These are phyloP conservation scores for Peribolospora kevripleyi DNA, from an alignment of 768 basidiomycete genomes.

Conservation along the genomic window DNA sequence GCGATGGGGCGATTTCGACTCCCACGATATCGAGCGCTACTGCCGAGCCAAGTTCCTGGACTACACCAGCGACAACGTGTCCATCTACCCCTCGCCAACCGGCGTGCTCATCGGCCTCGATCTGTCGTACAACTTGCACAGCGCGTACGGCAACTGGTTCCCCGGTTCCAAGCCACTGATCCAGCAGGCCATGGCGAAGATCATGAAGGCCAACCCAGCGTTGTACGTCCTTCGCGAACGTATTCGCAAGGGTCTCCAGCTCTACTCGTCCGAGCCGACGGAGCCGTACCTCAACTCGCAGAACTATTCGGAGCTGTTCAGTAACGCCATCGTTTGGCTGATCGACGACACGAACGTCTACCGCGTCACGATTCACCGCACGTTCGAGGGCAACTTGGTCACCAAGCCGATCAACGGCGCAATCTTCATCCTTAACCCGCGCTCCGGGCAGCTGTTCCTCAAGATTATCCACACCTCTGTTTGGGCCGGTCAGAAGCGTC, in stretches of 20 bases:
- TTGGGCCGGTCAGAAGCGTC: conserved; percentile 99
- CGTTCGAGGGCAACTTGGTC: conserved; percentile 97
- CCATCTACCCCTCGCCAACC: conserved; percentile 95
- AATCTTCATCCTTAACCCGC: conserved; percentile 98
- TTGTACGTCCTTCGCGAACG: conserved; percentile 93
- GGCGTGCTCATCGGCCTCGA: conserved; percentile 99
- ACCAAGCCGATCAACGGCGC: conserved; percentile 97
- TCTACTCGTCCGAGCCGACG: conserved; percentile 97
- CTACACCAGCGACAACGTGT: conserved; percentile 30
- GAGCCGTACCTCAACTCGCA: conserved; percentile 98
- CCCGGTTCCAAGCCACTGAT: conserved; percentile 94
- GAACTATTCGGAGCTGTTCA: conserved; percentile 23
- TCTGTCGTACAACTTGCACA: conserved; percentile 92
- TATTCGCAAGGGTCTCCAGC: conserved; percentile 89
- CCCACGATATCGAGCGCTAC: conserved; percentile 95
- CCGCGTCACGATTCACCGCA: conserved; percentile 96
- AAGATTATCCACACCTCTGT: conserved; percentile 99
- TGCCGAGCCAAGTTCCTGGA: conserved; percentile 98
- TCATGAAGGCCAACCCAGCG: conserved; percentile 99
- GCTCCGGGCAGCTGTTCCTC: conserved; percentile 90
- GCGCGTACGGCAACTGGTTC: conserved; percentile 98
- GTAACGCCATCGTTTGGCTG: conserved; percentile 84
- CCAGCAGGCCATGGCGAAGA: conserved; percentile 97
- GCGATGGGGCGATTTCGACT: conserved; percentile 95
- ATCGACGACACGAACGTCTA: conserved; percentile 99